Percentiles rank a stretch among this genome's conserved stretches.
Evolutionary conservation across 164 flowering plant genomes (phyloP).

Genomic region (Piper betle): DNA sequence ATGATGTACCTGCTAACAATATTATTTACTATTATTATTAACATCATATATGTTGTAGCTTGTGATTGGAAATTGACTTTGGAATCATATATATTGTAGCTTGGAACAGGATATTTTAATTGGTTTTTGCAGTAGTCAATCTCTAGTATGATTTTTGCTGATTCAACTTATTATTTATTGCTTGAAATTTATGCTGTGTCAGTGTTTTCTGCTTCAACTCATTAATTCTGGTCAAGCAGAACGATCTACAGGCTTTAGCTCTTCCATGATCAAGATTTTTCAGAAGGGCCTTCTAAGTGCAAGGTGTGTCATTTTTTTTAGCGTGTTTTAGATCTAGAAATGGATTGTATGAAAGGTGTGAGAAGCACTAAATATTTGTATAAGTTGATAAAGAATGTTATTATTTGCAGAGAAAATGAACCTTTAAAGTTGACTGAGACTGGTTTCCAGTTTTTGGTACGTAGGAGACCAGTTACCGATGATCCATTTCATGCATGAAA

Average conservation of each 20-base stretch:
- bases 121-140: slow-evolving; percentile 4
- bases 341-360: too few species aligned
- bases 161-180: slow-evolving; percentile 5
- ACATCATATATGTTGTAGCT: not conserved
- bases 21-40: not conserved
- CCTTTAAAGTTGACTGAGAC: slow-evolving; percentile 66
- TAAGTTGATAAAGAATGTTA: not conserved
- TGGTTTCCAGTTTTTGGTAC: slow-evolving; percentile 95
- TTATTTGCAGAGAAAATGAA: slow-evolving; percentile 60
- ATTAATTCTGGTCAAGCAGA: slow-evolving; percentile 66
- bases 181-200: slow-evolving; percentile 21
- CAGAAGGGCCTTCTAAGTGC: slow-evolving; percentile 79
- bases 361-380: not conserved
- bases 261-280: slow-evolving; percentile 81
- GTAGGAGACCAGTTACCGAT: slow-evolving; percentile 1
- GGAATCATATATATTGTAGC: not conserved
- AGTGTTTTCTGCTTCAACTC: slow-evolving; percentile 89
- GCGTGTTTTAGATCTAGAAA: not conserved
- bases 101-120: not conserved
- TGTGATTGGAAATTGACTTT: not conserved
- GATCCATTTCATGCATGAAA: not conserved
- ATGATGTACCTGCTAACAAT: slow-evolving; percentile 1
- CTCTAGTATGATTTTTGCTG: slow-evolving; percentile 4
- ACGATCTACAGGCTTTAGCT: slow-evolving; percentile 49
- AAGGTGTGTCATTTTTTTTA: slow-evolving; percentile 25